phyloP scores from a whole-genome alignment of 2,329 filamentous ascomycete genomes.

The Fusarium nurragi region DNA sequence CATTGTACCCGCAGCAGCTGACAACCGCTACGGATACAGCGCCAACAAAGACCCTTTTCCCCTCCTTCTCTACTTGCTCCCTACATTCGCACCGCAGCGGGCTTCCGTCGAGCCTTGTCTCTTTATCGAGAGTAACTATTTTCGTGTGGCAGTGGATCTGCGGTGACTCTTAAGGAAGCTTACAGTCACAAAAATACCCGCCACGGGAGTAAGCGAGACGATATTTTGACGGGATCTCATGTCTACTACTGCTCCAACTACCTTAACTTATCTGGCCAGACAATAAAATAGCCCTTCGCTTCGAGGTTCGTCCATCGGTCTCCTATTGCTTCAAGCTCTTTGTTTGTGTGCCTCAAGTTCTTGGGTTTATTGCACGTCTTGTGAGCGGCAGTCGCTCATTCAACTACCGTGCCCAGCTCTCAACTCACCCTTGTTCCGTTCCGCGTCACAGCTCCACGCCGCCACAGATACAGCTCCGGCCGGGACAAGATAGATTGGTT shows the following conservation, averaged over 20 bases:
- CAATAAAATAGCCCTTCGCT: conserved; percentile 11
- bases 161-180: conserved; percentile 9
- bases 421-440: conserved; percentile 13
- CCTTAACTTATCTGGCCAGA: conserved; percentile 4
- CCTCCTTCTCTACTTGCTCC: conserved; percentile 10
- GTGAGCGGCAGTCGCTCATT: conserved; percentile 1
- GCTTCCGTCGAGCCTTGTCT: not conserved
- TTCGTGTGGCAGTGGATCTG: conserved; percentile 11
- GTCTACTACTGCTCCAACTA: not conserved
- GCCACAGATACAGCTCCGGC: conserved; percentile 16
- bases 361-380: not conserved
- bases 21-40: conserved; percentile 8
- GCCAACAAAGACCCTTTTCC: conserved; percentile 15
- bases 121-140: not conserved
- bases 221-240: conserved; percentile 3
- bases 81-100: not conserved
- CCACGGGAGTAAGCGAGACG: conserved; percentile 16
- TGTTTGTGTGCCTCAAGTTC: not conserved
- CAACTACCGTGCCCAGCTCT: conserved; percentile 16
- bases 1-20: conserved; percentile 1
- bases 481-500: not conserved
- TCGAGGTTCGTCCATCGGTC: not conserved
- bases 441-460: conserved; percentile 23
- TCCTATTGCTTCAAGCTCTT: not conserved
- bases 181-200: not conserved